These are phyloP conservation scores for Entonaema liquescens DNA, from an alignment of 495 filamentous ascomycete species.

Conservation along the genomic window DNA sequence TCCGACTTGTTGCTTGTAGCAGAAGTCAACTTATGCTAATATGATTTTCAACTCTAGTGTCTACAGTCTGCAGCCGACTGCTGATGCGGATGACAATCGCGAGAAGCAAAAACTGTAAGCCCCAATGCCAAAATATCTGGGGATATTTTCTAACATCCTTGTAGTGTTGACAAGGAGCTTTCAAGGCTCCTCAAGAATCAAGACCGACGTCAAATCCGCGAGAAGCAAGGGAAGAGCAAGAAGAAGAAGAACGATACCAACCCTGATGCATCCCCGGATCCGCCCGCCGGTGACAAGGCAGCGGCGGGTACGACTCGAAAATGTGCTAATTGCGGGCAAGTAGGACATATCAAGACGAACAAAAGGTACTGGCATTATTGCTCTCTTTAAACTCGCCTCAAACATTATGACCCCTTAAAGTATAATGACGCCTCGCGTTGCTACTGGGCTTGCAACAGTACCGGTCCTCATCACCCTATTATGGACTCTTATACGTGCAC, in stretches of 20 bases:
- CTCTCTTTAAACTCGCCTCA: slow-evolving; percentile 1
- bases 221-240: slow-evolving; percentile 78
- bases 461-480: slow-evolving; percentile 3
- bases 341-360: slow-evolving; percentile 99
- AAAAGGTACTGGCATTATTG: slow-evolving; percentile 74
- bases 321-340: slow-evolving; percentile 94
- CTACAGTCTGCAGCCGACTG: slow-evolving; percentile 69
- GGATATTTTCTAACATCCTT: slow-evolving; percentile 35
- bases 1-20: background rate
- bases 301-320: slow-evolving; percentile 80
- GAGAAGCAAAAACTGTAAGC: slow-evolving; percentile 66
- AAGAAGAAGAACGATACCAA: slow-evolving; percentile 56
- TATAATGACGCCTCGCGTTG: background rate
- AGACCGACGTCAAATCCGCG: slow-evolving; percentile 87
- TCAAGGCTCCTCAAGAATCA: slow-evolving; percentile 86
- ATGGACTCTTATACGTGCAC: background rate
- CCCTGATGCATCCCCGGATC: slow-evolving; percentile 57
- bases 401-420: slow-evolving; percentile 10
- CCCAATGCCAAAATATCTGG: slow-evolving; percentile 45
- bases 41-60: slow-evolving; percentile 45
- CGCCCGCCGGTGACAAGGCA: slow-evolving; percentile 56
- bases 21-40: slow-evolving; percentile 32
- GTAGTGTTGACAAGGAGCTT: slow-evolving; percentile 79
- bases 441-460: slow-evolving; percentile 1
- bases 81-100: slow-evolving; percentile 69